Conservation (phyloP, 75 land plant species). For the Cryptomeria japonica region DNA sequence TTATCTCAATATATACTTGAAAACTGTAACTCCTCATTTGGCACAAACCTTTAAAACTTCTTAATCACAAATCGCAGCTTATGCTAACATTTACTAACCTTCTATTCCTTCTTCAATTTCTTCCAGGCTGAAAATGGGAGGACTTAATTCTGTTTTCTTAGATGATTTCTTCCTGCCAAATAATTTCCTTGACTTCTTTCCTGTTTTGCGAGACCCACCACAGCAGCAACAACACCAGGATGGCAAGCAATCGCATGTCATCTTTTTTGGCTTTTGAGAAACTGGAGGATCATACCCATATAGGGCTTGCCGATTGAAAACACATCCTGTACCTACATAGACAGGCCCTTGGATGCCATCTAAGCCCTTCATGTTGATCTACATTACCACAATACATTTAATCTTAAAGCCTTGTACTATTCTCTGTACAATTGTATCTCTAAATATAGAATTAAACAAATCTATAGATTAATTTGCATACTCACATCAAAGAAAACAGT, state of each 20-base stretch:
- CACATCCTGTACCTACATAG: slow-evolving; percentile 93
- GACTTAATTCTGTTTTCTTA: neutral
- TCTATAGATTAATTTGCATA: neutral
- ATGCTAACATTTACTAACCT: neutral
- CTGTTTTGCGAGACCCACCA: slow-evolving; percentile 44
- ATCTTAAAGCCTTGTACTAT: slow-evolving; percentile 54
- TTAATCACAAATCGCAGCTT: neutral
- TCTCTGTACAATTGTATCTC: slow-evolving; percentile 64
- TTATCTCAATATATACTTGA: neutral
- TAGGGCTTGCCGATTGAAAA: slow-evolving; percentile 80
- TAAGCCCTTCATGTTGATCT: slow-evolving; percentile 90
- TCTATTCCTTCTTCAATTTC: slow-evolving; percentile 80
- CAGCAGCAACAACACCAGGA: slow-evolving; percentile 50
- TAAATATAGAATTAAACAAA: slow-evolving; percentile 57
- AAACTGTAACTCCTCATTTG: neutral
- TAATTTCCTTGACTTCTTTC: slow-evolving; percentile 51
- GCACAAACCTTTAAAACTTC: neutral
- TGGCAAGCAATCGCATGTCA: slow-evolving; percentile 80
- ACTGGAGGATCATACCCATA: slow-evolving; percentile 91
- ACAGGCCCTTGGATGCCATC: slow-evolving; percentile 96
- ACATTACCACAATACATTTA: neutral
- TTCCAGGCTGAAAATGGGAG: slow-evolving; percentile 53
- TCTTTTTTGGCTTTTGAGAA: slow-evolving; percentile 63
- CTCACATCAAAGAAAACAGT: slow-evolving; percentile 84
- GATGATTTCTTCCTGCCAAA: slow-evolving; percentile 24